Evolutionary conservation across 2,329 filamentous ascomycete species (phyloP), one percentile per base, ranked within the genome.

Genomic region (Ophiognomonia clavigignenti-juglandacearum): DNA sequence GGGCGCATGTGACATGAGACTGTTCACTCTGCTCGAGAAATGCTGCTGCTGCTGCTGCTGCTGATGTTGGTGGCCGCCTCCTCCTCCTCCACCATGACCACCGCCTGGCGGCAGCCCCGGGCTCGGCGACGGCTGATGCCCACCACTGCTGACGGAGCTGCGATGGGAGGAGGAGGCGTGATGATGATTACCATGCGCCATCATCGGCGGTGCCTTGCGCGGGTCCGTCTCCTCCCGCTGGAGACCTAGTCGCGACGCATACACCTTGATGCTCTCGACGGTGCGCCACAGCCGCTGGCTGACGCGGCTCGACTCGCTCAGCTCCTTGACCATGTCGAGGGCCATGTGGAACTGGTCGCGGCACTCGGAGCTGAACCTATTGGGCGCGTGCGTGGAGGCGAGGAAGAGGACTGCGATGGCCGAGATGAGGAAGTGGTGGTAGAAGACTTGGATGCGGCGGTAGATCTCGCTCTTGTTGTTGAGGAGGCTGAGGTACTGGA

Each of bases 301-400:
- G 2, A 89, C 82, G 68, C 79, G 87, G 22, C 81, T 86, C 57
- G 83, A 82, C 24, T 79, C 78, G 4, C 82, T 86, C 46, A 91
- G 74, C 45, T 85, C 83, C 52, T 86, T 83, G 32, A 91, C 79
- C 3, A 91, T 70, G 45, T 88, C 84, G 1, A 91, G 74, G 0
- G 83, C 85, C 74, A 86, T 81, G 67, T 89, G 88, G 59, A 91
- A 91, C 62, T 91, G 86, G 37, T 86, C 80, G 16, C 86, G 76
- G 53, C 85, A 88, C 20, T 73, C 65, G 9, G 75, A 70, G 56
- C 81, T 85, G 61, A 90, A 91, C 22, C 82, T 75, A 0, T 85
- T 76, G 0, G 86, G 86, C 1, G 85, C 84, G 58, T 91, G 86
- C 3, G 84, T 85, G 0, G 85, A 85, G 1, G 86, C 86, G 1